phyloP scores from a whole-genome alignment of 345 rosid genomes.

The Rhizophora mangle region DNA sequence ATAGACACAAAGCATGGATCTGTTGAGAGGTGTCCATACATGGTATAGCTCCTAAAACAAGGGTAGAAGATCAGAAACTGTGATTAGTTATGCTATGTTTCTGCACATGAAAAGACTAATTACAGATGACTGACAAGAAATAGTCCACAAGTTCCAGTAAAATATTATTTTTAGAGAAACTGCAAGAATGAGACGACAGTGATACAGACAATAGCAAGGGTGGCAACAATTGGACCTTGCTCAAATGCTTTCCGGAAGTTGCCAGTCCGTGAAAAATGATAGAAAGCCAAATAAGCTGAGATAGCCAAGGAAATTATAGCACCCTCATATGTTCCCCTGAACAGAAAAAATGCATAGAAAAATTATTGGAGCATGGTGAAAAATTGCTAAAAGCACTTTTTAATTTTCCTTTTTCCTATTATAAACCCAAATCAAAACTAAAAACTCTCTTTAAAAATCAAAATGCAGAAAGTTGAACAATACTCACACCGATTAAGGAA shows the following conservation, averaged over 20 bases:
- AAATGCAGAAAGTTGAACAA: background rate
- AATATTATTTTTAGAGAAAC: conserved; percentile 30
- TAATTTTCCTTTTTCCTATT: too few relatives aligned
- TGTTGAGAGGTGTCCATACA: background rate
- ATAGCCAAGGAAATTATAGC: conserved; percentile 54
- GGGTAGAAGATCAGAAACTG: background rate
- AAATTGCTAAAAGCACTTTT: background rate
- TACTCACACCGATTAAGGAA: background rate
- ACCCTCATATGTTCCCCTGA: conserved; percentile 78
- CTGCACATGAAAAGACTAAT: conserved; percentile 19
- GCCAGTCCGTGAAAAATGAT: conserved; percentile 76
- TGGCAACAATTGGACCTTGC: conserved; percentile 75
- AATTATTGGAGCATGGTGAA: too few relatives aligned
- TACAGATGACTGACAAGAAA: conserved; percentile 22
- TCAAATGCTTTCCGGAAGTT: conserved; percentile 67
- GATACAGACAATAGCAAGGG: conserved; percentile 56
- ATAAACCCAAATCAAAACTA: too few relatives aligned
- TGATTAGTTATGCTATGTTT: conserved; percentile 20
- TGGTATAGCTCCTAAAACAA: background rate
- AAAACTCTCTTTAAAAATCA: background rate
- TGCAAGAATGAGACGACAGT: conserved; percentile 45
- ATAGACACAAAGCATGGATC: background rate
- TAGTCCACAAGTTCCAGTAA: conserved; percentile 1
- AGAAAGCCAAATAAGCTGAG: conserved; percentile 72
- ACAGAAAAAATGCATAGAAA: background rate